Evolutionary conservation across 2,329 filamentous ascomycete genomes (phyloP).

Genomic region (Microdochium paspali): DNA sequence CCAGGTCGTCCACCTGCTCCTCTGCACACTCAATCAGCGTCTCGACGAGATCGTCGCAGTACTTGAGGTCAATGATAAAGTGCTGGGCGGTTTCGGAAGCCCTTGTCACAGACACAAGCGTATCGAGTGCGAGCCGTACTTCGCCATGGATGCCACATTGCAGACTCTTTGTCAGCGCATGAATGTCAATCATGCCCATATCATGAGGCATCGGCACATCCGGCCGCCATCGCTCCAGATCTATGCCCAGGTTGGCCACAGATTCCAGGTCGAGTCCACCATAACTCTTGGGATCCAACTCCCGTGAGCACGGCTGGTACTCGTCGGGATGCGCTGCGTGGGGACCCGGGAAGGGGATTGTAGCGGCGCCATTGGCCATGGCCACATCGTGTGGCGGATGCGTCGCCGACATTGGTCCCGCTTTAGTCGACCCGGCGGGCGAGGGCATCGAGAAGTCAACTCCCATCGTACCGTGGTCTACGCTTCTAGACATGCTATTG

Average conservation of each 20-base stretch:
- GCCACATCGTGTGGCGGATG: slow-evolving; percentile 18
- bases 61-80: slow-evolving; percentile 58
- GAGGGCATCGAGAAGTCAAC: slow-evolving; percentile 36
- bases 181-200: slow-evolving; percentile 81
- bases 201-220: slow-evolving; percentile 67
- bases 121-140: slow-evolving; percentile 82
- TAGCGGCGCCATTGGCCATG: slow-evolving; percentile 12
- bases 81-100: slow-evolving; percentile 54
- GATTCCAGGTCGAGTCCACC: slow-evolving; percentile 66
- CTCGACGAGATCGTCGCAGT: slow-evolving; percentile 83
- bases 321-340: slow-evolving; percentile 37
- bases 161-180: slow-evolving; percentile 79
- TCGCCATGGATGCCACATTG: slow-evolving; percentile 86
- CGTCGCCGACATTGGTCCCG: slow-evolving; percentile 29
- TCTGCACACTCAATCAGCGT: slow-evolving; percentile 85
- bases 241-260: slow-evolving; percentile 53
- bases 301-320: slow-evolving; percentile 45
- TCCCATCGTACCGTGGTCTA: slow-evolving; percentile 32
- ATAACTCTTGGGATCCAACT: slow-evolving; percentile 40
- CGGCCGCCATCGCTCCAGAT: slow-evolving; percentile 61
- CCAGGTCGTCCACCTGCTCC: slow-evolving; percentile 75
- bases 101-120: slow-evolving; percentile 56
- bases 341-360: slow-evolving; percentile 20
- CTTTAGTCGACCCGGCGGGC: slow-evolving; percentile 27
- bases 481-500: slow-evolving; percentile 41